Evolutionary conservation across 2,329 filamentous ascomycete species (phyloP), one percentile per base, ranked within the genome.

Genomic region (Lecanoromycetidae sp.): DNA sequence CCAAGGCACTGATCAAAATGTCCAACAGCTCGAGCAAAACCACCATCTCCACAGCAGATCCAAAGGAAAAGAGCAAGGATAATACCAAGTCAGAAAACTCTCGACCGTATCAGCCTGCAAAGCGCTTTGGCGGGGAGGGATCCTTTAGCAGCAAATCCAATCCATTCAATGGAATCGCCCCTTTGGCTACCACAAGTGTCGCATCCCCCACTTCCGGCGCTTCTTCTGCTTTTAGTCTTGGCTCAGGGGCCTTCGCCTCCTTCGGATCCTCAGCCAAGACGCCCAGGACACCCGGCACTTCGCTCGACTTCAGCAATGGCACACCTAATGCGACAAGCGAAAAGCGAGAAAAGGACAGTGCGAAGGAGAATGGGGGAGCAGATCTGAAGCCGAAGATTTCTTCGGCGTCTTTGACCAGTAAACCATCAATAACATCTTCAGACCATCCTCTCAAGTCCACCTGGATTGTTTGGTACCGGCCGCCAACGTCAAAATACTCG

Each of bases 391-490:
- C 67, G 20, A 71, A 68, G 54, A 61, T 57, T 26, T 61, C 65
- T 5, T 57, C 62, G 32, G 62, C 68, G 38, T 62, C 68, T 33
- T 63, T 70, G 29, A 57, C 64, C 35, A 59, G 61, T 40, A 54
- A 57, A 27, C 51, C 61, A 12, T 57, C 61, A 23, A 56, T 43
- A 29, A 61, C 62, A 35, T 57, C 53, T 44, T 38, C 51, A 44
- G 62, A 67, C 48, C 78, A 83, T 61, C 74, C 76, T 51, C 73
- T 96, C 58, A 87, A 84, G 67, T 81, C 87, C 64, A 82, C 80
- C 54, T 98, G 91, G 91, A 82, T 94, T 27, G 87, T 96, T 63
- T 96, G 91, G 87, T 98, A 93, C 67, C 79, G 91, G 50, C 91
- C 91, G 32, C 91, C 91, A 41, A 94, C 93, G 58, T 88, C 87